phyloP scores from a whole-genome alignment of 2,329 filamentous ascomycete species.

The Monosporascus sp. region DNA sequence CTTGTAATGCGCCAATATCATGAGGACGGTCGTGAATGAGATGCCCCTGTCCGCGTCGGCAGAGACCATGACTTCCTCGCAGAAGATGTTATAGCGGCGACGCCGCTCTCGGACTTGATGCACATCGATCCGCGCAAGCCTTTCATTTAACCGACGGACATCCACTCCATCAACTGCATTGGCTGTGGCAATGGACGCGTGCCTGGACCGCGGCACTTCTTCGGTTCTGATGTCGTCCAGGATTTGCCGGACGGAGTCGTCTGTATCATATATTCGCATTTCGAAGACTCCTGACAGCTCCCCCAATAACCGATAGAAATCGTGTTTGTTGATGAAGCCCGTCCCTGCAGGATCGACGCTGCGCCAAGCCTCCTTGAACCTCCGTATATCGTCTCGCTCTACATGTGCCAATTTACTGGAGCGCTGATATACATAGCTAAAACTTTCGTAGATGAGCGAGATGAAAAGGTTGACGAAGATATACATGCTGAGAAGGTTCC shows the following conservation, averaged over 20 bases:
- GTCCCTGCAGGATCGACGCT: constrained; percentile 88
- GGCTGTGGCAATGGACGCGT: constrained; percentile 47
- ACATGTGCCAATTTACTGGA: constrained; percentile 89
- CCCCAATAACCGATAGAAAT: constrained; percentile 80
- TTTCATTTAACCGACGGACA: constrained; percentile 66
- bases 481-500: constrained; percentile 99
- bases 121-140: constrained; percentile 69
- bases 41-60: constrained; percentile 87
- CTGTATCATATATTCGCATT: constrained; percentile 91
- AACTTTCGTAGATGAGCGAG: constrained; percentile 97
- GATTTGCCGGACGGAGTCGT: constrained; percentile 80
- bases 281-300: constrained; percentile 94
- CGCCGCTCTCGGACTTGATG: constrained; percentile 68
- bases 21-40: constrained; percentile 83
- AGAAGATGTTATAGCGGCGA: constrained; percentile 86
- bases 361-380: constrained; percentile 98
- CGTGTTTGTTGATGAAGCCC: constrained; percentile 84
- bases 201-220: constrained; percentile 41
- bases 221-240: constrained; percentile 74
- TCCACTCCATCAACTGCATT: constrained; percentile 59
- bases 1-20: constrained; percentile 97
- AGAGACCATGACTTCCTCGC: constrained; percentile 90
- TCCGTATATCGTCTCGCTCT: constrained; percentile 86
- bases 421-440: constrained; percentile 97
- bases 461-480: constrained; percentile 98